phyloP scores from a whole-genome alignment of 2,329 filamentous ascomycete species.

The Colletotrichum chlorophyti region DNA sequence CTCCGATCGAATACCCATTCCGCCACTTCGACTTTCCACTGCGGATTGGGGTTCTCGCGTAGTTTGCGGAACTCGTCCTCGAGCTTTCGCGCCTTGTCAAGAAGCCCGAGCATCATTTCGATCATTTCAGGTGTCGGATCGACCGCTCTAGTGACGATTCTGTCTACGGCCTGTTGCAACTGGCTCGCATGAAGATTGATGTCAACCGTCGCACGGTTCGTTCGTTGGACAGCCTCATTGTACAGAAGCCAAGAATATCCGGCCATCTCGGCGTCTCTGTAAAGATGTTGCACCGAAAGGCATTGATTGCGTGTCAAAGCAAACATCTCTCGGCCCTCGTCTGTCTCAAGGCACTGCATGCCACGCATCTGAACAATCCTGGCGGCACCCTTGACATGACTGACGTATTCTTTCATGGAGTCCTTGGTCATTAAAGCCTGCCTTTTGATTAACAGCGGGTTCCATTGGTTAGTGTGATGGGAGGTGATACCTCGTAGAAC shows the following conservation, averaged over 20 bases:
- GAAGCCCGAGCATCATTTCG: slow-evolving; percentile 13
- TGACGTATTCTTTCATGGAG: slow-evolving; percentile 31
- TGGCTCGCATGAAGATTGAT: slow-evolving; percentile 28
- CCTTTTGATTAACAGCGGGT: background rate
- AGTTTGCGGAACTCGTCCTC: slow-evolving; percentile 21
- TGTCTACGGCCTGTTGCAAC: slow-evolving; percentile 28
- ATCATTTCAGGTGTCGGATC: slow-evolving; percentile 1
- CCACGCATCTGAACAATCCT: slow-evolving; percentile 31
- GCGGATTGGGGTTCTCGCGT: slow-evolving; percentile 9
- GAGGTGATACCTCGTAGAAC: slow-evolving; percentile 31
- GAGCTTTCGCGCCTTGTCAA: slow-evolving; percentile 12
- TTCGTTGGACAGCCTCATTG: slow-evolving; percentile 16
- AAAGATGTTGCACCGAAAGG: slow-evolving; percentile 28
- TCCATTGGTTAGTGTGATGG: no score
- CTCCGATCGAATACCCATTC: slow-evolving; percentile 24
- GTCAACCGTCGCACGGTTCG: slow-evolving; percentile 25
- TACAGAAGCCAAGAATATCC: slow-evolving; percentile 30
- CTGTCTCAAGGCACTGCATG: slow-evolving; percentile 17
- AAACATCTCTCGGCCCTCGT: slow-evolving; percentile 31
- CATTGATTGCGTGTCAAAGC: slow-evolving; percentile 33
- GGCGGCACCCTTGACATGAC: slow-evolving; percentile 32
- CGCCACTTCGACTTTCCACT: slow-evolving; percentile 17
- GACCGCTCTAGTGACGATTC: slow-evolving; percentile 5
- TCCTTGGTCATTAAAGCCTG: slow-evolving; percentile 29
- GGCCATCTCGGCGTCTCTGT: slow-evolving; percentile 24